These are phyloP conservation scores for Mitosporidium daphniae DNA, from an alignment of 371 early-diverging fungal genomes.

Conservation along the genomic window DNA sequence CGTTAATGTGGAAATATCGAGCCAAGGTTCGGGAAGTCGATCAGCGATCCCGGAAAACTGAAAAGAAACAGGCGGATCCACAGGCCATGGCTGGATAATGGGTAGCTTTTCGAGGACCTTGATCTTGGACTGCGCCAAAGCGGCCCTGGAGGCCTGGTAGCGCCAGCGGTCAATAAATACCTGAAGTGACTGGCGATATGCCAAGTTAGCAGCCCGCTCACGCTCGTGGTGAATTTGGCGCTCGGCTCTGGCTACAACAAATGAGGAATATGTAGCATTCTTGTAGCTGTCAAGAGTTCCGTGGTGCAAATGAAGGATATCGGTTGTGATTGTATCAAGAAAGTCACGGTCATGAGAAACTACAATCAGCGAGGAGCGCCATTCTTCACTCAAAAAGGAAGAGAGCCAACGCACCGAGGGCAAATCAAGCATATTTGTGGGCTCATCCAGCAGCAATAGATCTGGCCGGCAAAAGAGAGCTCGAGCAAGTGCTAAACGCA, in stretches of 20 bases:
- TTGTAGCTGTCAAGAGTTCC: conserved; percentile 62
- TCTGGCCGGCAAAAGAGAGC: conserved; percentile 78
- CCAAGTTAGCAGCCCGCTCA: conserved; percentile 65
- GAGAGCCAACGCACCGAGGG: conserved; percentile 85
- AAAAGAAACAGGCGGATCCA: no score
- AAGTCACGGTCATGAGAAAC: conserved; percentile 59
- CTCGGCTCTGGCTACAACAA: conserved; percentile 49
- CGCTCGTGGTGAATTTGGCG: conserved; percentile 40
- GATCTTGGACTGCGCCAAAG: conserved; percentile 84
- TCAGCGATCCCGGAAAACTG: no score
- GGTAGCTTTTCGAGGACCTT: conserved; percentile 88
- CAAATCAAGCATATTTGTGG: conserved; percentile 65
- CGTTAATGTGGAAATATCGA: no score
- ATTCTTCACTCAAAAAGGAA: conserved; percentile 38
- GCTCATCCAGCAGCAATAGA: conserved; percentile 86
- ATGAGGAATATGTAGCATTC: conserved; percentile 62
- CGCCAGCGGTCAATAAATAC: conserved; percentile 93
- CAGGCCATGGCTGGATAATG: no score
- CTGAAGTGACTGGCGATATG: conserved; percentile 16
- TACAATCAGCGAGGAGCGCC: no score
- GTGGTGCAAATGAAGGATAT: conserved; percentile 46
- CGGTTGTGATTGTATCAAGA: conserved; percentile 37
- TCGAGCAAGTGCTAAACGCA: conserved; percentile 74
- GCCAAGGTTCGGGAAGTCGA: no score
- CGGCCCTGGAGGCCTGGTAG: conserved; percentile 66